These are phyloP conservation scores for Fusarium succisae DNA, from an alignment of 2,329 filamentous ascomycete species.

Conservation along the genomic window DNA sequence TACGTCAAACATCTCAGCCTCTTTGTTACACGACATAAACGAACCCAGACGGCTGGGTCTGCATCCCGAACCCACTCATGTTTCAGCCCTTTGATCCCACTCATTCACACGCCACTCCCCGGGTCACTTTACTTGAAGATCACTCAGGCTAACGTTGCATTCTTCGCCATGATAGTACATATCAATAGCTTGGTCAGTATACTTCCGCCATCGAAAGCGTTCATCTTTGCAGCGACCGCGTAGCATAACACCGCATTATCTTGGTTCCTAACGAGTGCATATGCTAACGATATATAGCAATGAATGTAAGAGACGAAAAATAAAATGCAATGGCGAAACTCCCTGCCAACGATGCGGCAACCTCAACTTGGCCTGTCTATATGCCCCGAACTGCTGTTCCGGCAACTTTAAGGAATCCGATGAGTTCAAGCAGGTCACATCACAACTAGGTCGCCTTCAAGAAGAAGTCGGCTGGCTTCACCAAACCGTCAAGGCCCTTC, in stretches of 20 bases:
- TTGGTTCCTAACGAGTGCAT: not conserved
- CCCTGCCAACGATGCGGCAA: constrained; percentile 75
- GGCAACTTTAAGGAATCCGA: constrained; percentile 92
- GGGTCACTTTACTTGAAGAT: not conserved
- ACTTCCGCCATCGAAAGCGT: not conserved
- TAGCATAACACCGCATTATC: not conserved
- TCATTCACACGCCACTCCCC: not conserved
- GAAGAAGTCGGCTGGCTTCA: constrained; percentile 85
- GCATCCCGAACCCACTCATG: not conserved
- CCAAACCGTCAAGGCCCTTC: constrained; percentile 74
- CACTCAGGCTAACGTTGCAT: constrained; percentile 29
- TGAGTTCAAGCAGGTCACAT: constrained; percentile 84
- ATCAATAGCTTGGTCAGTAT: constrained; percentile 67
- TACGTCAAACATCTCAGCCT: not conserved
- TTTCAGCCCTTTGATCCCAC: not conserved
- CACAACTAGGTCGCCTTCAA: constrained; percentile 78
- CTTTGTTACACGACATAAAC: constrained; percentile 19
- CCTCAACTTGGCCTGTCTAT: constrained; percentile 72
- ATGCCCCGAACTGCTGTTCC: constrained; percentile 72
- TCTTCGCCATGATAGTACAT: constrained; percentile 57
- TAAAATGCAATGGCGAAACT: constrained; percentile 77
- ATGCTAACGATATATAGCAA: constrained; percentile 58
- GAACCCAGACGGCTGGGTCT: constrained; percentile 1
- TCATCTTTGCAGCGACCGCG: not conserved
- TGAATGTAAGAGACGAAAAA: constrained; percentile 79